Conservation (phyloP, 495 filamentous ascomycete genomes). For the Margaritispora aquatica region DNA sequence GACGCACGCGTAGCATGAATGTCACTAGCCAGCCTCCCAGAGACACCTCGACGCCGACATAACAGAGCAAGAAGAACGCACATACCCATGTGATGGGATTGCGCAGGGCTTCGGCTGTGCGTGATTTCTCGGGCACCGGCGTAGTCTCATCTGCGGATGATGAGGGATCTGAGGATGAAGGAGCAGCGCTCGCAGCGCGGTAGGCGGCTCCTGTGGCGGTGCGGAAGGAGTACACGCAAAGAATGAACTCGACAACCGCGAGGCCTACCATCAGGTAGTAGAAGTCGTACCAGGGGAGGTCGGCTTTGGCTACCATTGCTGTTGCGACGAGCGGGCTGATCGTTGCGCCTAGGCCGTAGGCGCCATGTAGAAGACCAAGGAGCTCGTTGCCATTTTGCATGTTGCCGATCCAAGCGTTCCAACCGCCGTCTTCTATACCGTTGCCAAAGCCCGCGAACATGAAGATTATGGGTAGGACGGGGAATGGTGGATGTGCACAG, state of each 20-base stretch:
- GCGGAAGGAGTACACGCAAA: conserved; percentile 59
- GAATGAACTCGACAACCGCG: conserved; percentile 52
- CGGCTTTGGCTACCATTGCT: conserved; percentile 54
- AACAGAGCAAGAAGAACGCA: conserved; percentile 69
- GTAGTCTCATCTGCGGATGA: not conserved
- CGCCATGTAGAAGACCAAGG: conserved; percentile 65
- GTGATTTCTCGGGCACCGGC: conserved; percentile 10
- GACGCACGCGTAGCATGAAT: conserved; percentile 71
- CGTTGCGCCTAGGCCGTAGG: conserved; percentile 72
- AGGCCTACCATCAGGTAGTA: conserved; percentile 56
- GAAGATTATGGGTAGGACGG: conserved; percentile 65
- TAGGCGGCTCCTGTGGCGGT: conserved; percentile 54
- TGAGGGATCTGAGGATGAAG: conserved; percentile 24
- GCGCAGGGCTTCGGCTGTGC: conserved; percentile 50
- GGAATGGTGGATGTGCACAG: conserved; percentile 67
- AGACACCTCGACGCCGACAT: conserved; percentile 81
- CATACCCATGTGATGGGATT: conserved; percentile 66
- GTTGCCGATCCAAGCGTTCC: conserved; percentile 80
- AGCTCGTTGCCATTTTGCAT: conserved; percentile 63
- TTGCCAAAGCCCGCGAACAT: conserved; percentile 66
- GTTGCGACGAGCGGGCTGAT: conserved; percentile 74
- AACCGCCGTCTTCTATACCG: conserved; percentile 64
- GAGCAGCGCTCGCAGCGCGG: conserved; percentile 40
- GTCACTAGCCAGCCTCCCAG: conserved; percentile 86
- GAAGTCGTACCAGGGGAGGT: conserved; percentile 56